A percentile compares a stretch with the other conserved stretches of the same genome.
phyloP scores from a whole-genome alignment of 2,329 filamentous ascomycete genomes.

The Alternaria sp. region DNA sequence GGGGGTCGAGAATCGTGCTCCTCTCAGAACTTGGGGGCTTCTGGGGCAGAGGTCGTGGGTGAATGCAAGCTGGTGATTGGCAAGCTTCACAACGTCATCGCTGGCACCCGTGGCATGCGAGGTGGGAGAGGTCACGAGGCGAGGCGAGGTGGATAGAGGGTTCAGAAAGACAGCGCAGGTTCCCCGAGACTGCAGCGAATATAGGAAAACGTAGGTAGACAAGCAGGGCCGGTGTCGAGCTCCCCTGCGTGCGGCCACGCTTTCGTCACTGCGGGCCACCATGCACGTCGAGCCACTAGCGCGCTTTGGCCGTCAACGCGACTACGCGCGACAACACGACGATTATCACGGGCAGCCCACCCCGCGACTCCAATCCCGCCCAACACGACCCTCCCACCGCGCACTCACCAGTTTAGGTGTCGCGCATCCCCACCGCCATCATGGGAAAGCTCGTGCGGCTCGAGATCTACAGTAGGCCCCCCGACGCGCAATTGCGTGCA shows the following conservation, averaged over 20 bases:
- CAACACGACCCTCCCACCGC: slow-evolving; percentile 7
- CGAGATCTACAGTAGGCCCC: slow-evolving; percentile 81
- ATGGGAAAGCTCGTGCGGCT: slow-evolving; percentile 98
- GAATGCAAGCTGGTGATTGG: slow-evolving; percentile 40
- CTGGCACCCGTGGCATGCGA: slow-evolving; percentile 4
- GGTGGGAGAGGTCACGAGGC: slow-evolving; percentile 14
- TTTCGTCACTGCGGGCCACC: slow-evolving; percentile 31
- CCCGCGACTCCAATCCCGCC: slow-evolving; percentile 7
- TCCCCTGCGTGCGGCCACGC: slow-evolving; percentile 12
- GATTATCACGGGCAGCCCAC: slow-evolving; percentile 5
- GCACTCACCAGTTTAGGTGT: slow-evolving; percentile 15
- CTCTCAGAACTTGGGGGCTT: slow-evolving; percentile 1
- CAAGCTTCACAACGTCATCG: slow-evolving; percentile 29
- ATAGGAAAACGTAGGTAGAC: not conserved
- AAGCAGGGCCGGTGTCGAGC: not conserved
- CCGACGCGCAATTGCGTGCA: slow-evolving; percentile 13
- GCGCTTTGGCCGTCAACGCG: slow-evolving; percentile 21
- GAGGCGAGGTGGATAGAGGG: not conserved
- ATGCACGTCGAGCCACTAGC: slow-evolving; percentile 17
- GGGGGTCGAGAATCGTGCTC: slow-evolving; percentile 10
- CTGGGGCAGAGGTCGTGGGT: slow-evolving; percentile 29
- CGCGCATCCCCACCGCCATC: slow-evolving; percentile 25
- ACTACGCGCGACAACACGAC: slow-evolving; percentile 12
- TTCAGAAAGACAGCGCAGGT: not conserved
- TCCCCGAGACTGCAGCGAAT: not conserved